Percentiles rank a stretch among this genome's conserved stretches.
Evolutionary conservation across 495 filamentous ascomycete species (phyloP).

Genomic region (Ramalina peruviana): DNA sequence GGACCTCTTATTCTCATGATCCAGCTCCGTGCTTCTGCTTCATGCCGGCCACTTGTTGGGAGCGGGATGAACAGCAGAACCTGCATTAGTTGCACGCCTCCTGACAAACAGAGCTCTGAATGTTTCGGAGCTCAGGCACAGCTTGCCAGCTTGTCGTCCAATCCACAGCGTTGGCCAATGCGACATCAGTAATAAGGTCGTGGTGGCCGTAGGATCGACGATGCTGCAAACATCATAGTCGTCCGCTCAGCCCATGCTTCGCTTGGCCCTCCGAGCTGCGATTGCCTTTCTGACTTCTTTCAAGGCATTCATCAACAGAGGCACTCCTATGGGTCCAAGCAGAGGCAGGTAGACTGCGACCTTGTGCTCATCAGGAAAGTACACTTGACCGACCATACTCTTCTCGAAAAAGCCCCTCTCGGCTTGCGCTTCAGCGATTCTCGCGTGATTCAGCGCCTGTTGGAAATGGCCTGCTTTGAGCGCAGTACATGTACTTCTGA

Average conservation of each 20-base stretch:
- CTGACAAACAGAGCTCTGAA: too few relatives aligned
- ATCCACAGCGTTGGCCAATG: too few relatives aligned
- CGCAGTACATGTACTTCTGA: constrained; percentile 60
- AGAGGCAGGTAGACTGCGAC: constrained; percentile 92
- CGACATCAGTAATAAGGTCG: too few relatives aligned
- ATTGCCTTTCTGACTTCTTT: constrained; percentile 58
- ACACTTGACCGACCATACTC: constrained; percentile 96
- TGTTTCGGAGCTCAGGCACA: too few relatives aligned
- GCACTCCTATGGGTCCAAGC: constrained; percentile 83
- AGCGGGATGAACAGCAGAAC: too few relatives aligned
- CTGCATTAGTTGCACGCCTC: too few relatives aligned
- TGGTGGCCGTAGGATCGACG: too few relatives aligned
- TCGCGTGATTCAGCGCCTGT: constrained; percentile 59
- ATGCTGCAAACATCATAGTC: too few relatives aligned
- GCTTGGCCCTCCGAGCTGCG: constrained; percentile 25
- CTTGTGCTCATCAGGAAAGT: constrained; percentile 97
- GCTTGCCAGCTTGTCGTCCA: too few relatives aligned
- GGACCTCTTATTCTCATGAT: too few relatives aligned
- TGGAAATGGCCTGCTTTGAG: constrained; percentile 51
- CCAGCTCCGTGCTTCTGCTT: too few relatives aligned
- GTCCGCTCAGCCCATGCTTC: not conserved
- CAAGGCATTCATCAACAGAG: constrained; percentile 63
- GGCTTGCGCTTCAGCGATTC: constrained; percentile 74
- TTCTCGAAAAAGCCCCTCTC: constrained; percentile 97
- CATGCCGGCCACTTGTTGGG: too few relatives aligned